Conservation (phyloP, 306 rosid genomes). For the Cucurbita moschata region DNA sequence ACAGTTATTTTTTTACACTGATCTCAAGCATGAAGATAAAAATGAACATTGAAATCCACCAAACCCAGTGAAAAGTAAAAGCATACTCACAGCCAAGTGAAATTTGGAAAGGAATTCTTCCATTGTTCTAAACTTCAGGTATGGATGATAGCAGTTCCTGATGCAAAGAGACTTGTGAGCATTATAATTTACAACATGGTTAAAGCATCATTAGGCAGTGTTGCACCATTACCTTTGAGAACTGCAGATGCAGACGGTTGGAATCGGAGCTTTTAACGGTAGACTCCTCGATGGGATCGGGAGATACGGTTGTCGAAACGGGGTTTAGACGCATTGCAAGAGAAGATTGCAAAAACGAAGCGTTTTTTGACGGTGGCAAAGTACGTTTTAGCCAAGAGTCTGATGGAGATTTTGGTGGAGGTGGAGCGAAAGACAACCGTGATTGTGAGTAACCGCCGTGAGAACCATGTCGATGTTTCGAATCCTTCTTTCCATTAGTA, state of each 20-base stretch:
- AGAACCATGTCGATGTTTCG: conserved; percentile 11
- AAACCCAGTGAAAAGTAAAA: background rate
- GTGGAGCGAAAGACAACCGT: conserved; percentile 36
- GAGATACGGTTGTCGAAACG: conserved; percentile 8
- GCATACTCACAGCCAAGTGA: conserved; percentile 3
- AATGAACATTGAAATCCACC: background rate
- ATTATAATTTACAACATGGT: conserved; percentile 8
- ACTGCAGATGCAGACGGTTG: conserved; percentile 26
- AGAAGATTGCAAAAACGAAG: conserved; percentile 20
- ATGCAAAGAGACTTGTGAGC: conserved; percentile 8
- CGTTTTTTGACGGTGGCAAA: conserved; percentile 41
- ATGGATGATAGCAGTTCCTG: conserved; percentile 49
- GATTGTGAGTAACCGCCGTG: conserved; percentile 9
- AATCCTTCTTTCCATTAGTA: conserved; percentile 16
- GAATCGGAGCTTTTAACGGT: conserved; percentile 35
- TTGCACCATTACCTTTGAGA: conserved; percentile 43
- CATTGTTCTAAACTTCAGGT: conserved; percentile 46
- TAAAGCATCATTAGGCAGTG: conserved; percentile 2
- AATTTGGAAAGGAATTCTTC: conserved; percentile 11
- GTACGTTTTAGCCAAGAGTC: conserved; percentile 88
- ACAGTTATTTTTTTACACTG: background rate
- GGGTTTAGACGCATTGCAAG: conserved; percentile 18
- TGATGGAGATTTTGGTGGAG: conserved; percentile 74
- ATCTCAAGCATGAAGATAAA: too few species aligned
- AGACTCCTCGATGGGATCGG: conserved; percentile 36